Conservation (phyloP, 495 filamentous ascomycete genomes). For the Aspergillus funiculosus region DNA sequence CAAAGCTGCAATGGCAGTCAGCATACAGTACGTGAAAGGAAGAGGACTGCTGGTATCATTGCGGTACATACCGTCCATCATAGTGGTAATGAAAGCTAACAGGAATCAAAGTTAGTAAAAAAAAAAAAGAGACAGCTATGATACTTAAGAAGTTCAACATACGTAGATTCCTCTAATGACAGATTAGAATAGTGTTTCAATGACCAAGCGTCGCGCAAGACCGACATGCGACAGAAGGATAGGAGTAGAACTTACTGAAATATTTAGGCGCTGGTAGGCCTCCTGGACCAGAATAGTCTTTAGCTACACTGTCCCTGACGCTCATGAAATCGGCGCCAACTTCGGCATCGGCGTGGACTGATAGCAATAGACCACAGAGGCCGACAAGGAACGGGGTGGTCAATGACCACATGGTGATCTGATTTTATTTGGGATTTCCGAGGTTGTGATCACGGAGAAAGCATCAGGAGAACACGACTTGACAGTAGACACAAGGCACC, state of each 20-base stretch:
- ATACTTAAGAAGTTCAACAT: constrained; percentile 24
- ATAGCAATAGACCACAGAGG: constrained; percentile 22
- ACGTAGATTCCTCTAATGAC: constrained; percentile 49
- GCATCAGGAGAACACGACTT: too few relatives aligned
- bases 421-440: too few relatives aligned
- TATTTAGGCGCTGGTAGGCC: constrained; percentile 48
- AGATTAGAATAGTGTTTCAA: constrained; percentile 14
- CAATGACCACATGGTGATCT: constrained; percentile 14
- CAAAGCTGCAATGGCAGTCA: constrained; percentile 40
- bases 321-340: constrained; percentile 41
- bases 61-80: constrained; percentile 48
- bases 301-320: constrained; percentile 37
- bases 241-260: constrained; percentile 50
- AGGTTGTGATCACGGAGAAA: too few relatives aligned
- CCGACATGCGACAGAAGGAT: neutral
- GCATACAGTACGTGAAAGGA: neutral
- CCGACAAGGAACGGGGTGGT: constrained; percentile 14
- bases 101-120: constrained; percentile 9
- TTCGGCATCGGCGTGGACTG: constrained; percentile 18
- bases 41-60: neutral
- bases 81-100: constrained; percentile 56
- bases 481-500: too few relatives aligned
- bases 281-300: constrained; percentile 43
- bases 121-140: neutral
- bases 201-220: neutral